These are phyloP conservation scores for Malus hybrid DNA, from an alignment of 331 rosid genomes.

Conservation along the genomic window DNA sequence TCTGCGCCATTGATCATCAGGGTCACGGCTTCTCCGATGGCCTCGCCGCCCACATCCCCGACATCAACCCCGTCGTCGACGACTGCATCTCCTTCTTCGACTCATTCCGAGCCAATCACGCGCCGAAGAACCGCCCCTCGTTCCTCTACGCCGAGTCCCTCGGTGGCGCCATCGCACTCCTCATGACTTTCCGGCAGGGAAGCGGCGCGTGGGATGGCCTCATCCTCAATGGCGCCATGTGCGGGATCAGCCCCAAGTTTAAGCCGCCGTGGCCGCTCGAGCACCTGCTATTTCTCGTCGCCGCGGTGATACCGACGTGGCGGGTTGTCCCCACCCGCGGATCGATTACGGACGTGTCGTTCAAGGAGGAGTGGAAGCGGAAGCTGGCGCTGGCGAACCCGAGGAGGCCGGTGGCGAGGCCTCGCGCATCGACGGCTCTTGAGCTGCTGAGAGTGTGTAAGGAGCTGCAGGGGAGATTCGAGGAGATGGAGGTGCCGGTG, in stretches of 20 bases:
- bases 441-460: constrained; percentile 75
- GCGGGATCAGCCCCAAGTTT: constrained; percentile 87
- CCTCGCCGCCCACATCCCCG: constrained; percentile 38
- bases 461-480: constrained; percentile 73
- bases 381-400: constrained; percentile 78
- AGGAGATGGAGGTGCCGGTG: constrained; percentile 77
- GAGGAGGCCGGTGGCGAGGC: constrained; percentile 46
- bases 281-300: constrained; percentile 65
- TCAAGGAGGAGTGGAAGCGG: constrained; percentile 83
- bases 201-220: constrained; percentile 52
- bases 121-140: constrained; percentile 47
- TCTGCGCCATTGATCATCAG: constrained; percentile 92
- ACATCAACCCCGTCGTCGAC: constrained; percentile 55
- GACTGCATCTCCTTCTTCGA: constrained; percentile 75
- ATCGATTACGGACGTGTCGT: constrained; percentile 66
- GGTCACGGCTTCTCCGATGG: constrained; percentile 99
- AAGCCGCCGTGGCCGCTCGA: constrained; percentile 98
- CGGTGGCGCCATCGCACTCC: constrained; percentile 88
- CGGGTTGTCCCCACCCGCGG: constrained; percentile 92
- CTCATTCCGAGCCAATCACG: constrained; percentile 46
- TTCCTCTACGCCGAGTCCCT: constrained; percentile 90
- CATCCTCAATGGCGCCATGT: constrained; percentile 92
- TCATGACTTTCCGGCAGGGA: constrained; percentile 53
- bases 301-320: constrained; percentile 81
- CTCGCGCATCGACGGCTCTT: constrained; percentile 82